A percentile compares a stretch with the other conserved stretches of the same genome.
Evolutionary conservation across 2,329 filamentous ascomycete genomes (phyloP).

Genomic region (Monilinia laxa): DNA sequence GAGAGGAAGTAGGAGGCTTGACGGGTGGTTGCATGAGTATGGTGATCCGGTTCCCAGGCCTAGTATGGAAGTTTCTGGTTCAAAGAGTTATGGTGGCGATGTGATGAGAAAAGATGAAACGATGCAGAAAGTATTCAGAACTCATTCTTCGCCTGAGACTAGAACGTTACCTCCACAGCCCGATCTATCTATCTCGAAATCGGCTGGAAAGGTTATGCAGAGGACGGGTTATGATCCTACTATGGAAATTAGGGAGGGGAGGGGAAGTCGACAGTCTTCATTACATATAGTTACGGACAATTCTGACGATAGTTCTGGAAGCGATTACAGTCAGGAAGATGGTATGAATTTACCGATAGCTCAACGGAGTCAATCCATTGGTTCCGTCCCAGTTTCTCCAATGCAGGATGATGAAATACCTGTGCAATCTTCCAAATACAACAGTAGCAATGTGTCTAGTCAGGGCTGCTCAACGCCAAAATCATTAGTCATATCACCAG

Average conservation of each 20-base stretch:
- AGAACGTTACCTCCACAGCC: constrained; percentile 7
- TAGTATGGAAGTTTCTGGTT: background rate
- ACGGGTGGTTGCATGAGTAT: constrained; percentile 16
- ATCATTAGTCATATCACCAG: constrained; percentile 15
- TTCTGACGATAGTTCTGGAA: constrained; percentile 24
- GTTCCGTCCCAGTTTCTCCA: constrained; percentile 2
- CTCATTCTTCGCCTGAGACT: constrained; percentile 16
- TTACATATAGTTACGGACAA: constrained; percentile 8
- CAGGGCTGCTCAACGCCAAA: background rate
- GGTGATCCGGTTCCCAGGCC: constrained; percentile 19
- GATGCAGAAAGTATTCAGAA: background rate
- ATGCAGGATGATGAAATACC: background rate
- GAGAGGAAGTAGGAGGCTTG: constrained; percentile 19
- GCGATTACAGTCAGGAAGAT: constrained; percentile 17
- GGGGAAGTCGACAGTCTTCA: background rate
- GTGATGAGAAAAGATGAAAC: background rate
- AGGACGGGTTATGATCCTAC: constrained; percentile 30
- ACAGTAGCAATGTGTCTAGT: background rate
- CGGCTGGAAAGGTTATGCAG: constrained; percentile 31
- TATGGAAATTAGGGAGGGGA: constrained; percentile 8
- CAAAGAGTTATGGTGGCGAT: background rate
- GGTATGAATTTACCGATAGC: background rate
- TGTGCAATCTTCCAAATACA: background rate
- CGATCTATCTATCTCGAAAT: constrained; percentile 25
- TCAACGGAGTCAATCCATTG: background rate